Conservation (phyloP, 2,329 filamentous ascomycete genomes). For the Ceratocystiopsis sp. region DNA sequence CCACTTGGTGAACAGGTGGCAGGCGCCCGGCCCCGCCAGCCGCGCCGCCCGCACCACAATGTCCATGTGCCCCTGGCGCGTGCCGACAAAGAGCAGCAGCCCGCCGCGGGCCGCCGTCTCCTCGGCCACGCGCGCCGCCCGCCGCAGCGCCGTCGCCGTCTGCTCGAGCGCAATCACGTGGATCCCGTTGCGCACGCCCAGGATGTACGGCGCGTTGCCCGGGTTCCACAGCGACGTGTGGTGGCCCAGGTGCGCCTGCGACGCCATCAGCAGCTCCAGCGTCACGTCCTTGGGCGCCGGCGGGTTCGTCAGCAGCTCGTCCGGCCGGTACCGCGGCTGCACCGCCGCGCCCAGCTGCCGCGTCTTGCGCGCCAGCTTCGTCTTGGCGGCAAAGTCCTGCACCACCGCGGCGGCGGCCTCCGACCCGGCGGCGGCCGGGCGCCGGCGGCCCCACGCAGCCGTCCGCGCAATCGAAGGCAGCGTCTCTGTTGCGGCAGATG, state of each 20-base stretch:
- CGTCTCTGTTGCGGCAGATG: neutral
- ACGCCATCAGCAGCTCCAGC: constrained; percentile 76
- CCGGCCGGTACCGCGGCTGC: constrained; percentile 44
- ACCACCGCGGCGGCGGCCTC: constrained; percentile 14
- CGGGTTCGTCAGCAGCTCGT: constrained; percentile 51
- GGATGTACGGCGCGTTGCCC: constrained; percentile 84
- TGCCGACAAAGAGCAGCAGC: constrained; percentile 81
- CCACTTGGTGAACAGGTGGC: constrained; percentile 87
- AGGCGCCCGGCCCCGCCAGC: constrained; percentile 46
- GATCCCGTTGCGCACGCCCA: constrained; percentile 70
- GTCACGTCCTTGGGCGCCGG: constrained; percentile 66
- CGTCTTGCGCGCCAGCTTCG: constrained; percentile 27
- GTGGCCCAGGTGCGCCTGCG: constrained; percentile 81
- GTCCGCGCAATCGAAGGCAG: neutral
- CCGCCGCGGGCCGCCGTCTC: constrained; percentile 72
- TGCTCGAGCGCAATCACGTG: constrained; percentile 88
- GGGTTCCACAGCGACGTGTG: constrained; percentile 88
- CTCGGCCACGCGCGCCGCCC: constrained; percentile 81
- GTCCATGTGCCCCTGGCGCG: constrained; percentile 62
- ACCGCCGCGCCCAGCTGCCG: constrained; percentile 30
- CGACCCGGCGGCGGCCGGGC: neutral
- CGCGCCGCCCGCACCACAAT: constrained; percentile 67
- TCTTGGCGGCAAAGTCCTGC: constrained; percentile 19
- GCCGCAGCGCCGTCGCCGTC: constrained; percentile 76
- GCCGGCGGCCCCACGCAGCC: neutral